These are phyloP conservation scores for Chlamydomonas applanata DNA, from an alignment of 139 green algal genomes.

Conservation along the genomic window DNA sequence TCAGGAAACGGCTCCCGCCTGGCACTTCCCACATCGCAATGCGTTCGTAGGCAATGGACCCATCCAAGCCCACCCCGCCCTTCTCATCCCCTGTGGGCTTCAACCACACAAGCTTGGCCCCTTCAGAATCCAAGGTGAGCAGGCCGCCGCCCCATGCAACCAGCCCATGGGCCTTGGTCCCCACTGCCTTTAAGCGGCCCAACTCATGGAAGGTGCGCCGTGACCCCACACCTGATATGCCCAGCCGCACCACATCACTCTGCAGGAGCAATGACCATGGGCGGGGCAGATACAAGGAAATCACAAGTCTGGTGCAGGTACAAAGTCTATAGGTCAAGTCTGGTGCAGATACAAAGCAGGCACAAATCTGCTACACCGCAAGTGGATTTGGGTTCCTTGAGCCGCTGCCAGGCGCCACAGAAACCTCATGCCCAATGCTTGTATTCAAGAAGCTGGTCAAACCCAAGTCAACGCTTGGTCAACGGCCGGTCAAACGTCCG, in stretches of 20 bases:
- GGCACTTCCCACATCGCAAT: conserved; percentile 8
- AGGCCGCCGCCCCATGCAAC: conserved; percentile 45
- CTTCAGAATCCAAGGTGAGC: conserved; percentile 63
- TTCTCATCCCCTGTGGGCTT: conserved; percentile 12
- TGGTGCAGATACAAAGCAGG: neutral
- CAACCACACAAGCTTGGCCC: conserved; percentile 39
- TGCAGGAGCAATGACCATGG: conserved; percentile 4
- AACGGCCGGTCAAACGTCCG: no score
- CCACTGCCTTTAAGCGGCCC: conserved; percentile 39
- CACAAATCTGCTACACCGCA: neutral
- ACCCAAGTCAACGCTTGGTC: no score
- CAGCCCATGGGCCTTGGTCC: conserved; percentile 60
- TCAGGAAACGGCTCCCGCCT: conserved; percentile 53
- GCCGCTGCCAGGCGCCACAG: no score
- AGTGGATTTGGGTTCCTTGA: no score
- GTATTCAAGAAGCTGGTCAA: no score
- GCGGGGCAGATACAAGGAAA: no score
- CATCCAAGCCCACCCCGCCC: neutral
- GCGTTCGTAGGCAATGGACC: neutral
- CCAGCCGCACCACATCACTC: conserved; percentile 46
- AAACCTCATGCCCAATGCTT: no score
- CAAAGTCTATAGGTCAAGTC: neutral
- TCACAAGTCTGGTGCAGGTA: no score
- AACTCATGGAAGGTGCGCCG: conserved; percentile 8
- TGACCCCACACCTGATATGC: conserved; percentile 20